Evolutionary conservation across 768 basidiomycete genomes (phyloP), one percentile per base, ranked within the genome.

Genomic region (Leccinellum rugosiceps): DNA sequence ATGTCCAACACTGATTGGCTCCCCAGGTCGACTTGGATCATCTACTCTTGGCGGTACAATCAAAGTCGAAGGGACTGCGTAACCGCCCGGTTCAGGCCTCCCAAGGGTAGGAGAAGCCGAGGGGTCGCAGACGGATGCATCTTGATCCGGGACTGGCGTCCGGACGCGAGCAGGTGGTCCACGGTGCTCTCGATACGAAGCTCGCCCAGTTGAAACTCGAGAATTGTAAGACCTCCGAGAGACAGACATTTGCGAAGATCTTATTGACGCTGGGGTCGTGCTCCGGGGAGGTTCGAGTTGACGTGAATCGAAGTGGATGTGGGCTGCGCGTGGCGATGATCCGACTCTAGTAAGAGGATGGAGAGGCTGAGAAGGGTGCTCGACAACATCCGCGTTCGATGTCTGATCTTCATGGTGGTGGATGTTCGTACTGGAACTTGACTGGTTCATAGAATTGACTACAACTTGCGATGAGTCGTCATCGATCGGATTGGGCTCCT

Each of bases 141-240:
- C 23, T 47, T 30, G 49, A 25, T 47, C 44, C 7, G 25, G 26
- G 6, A n/a, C 44, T n/a, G 68, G 60, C 0, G 53, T 58, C 32
- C 59, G 62, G 44, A 26, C 30, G 19, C 53, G 59, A 26, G 64
- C 52, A 32, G 54, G 32, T 15, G 59, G 54, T 7, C 65, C 70
- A 23, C 2, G 62, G 43, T 70, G 54, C 8, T 44, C 55, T 47
- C 65, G 66, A 50, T 66, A 67, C 17, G 68, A 66, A 1, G 58
- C 50, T 31, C 66, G 66, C 10, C 66, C 70, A 21, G n/a, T 21
- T 3, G 69, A 68, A 19, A 25, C 53, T 53, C 38, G 41, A 58
- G 66, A 63, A 50, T 41, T 45, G 17, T 0, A 30, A 4, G 68
- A 67, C 11, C n/a, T 52, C 30, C 38, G 60, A 8, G 69, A 66